Base-by-base conservation (phyloP, 257 asterid genomes). In the Nicotiana otophora region DNA sequence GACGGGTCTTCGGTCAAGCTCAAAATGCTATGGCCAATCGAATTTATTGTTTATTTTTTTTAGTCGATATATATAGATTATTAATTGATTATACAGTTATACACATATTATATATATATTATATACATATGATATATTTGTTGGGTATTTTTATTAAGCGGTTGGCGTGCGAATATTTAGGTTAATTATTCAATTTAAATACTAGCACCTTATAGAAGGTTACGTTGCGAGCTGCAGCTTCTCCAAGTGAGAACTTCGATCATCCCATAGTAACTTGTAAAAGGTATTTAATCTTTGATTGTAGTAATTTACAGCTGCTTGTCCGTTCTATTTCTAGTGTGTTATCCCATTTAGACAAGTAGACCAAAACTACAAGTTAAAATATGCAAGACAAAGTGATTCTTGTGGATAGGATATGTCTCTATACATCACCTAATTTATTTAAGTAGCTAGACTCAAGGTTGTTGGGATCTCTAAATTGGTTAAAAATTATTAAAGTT, bases 391-490 rank as follows among this genome's bases (percentile, higher is more conserved):
- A 74, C 36, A 20, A 26, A 74, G 62, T 48, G 12, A 28, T 39
- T 70, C 78, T 70, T 70, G 7, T 11, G 19, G 80, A 74, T 74
- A 48, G 4, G 62, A 74, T 74, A 48, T 15, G 80, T 74, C 39
- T 48, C 26, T 23, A 20, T 46, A 23, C 23, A 34, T 46, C 12
- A 20, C 12, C 12, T 72, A 46, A 3, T 23, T 74, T 74, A 74
- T 74, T 72, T 23, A 48, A 42, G 39, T 72, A 72, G 61, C 72
- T 65, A 30, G 0, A 65, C 46, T 65, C 20, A 5, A 33, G 16
- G 42, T 74, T 74, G 79, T 48, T 74, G 26, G 61, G 62, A 74
- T 48, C 79, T 74, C 62, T 74, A 48, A 74, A 74, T 12, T 48
- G 7, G 51, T 61, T 10, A 9, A 42, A 72, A 12, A 48, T 48